Base-by-base conservation (phyloP, 1,284 basidiomycete species). In the Leccinum fallax region DNA sequence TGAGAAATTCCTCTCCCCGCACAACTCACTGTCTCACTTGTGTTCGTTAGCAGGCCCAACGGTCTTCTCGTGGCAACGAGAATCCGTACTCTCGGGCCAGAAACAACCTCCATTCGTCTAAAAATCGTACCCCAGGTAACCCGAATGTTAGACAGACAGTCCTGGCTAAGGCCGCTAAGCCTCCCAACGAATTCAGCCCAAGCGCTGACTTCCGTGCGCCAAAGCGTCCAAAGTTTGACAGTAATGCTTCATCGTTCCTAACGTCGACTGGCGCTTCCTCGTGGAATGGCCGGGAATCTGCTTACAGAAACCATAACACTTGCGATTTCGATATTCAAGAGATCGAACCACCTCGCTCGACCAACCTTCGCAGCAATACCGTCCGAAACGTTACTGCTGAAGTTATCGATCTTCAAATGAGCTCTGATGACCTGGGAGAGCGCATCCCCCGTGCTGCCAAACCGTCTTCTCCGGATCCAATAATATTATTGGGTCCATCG, bases 401-500 rank as follows among this genome's bases (percentile, higher is more conserved):
- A 19, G 63, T 63, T 43, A 67, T 75, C 26, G 51, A 64, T 0
- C 21, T 75, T 4, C 62, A 34, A 15, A n/a, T 34, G 13, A 56
- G 49, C 11, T 63, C 63, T 49, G 73, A 71, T 8, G 75, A 77
- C 36, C 30, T 71, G 4, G 71, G 72, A 2, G 58, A 63, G 40
- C 65, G 2, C 52, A 15, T 75, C 19, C 6, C 59, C 61, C 66
- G 63, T 57, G 4, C 13, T 19, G 15, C 34, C 4, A 57, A 38
- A 40, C 55, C 65, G 5, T 62, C 71, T 9, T 74, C 73, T 43
- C 71, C 74, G 6, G 74, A 76, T 53, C 73, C 73, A 49, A 1
- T 64, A 58, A 40, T 2, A 0, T 3, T 32, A 32, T 32, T 64
- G 4, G 9, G 16, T 6, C 0, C 26, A 13, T 1, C 1, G 3